Evolutionary conservation across 2,329 filamentous ascomycete species (phyloP), one percentile per base, ranked within the genome.

Genomic region (Sporothrix curviconia): DNA sequence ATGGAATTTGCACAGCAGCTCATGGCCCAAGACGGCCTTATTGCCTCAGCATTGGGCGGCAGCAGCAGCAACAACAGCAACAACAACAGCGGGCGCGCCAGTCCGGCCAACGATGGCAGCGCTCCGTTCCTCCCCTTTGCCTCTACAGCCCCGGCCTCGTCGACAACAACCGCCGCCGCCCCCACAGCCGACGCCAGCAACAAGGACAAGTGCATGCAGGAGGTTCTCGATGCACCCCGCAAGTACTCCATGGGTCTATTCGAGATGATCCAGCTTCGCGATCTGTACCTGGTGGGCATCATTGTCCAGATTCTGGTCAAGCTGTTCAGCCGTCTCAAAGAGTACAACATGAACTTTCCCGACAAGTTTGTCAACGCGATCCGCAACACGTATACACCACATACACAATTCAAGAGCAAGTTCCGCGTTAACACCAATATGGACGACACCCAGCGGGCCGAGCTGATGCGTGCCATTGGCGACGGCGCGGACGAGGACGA

Each of bases 1-100:
- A 99, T 99, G 83, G 90, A 97, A 65, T 89, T 96, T 67, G 92
- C 92, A 0, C 89, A 95, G 66, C 80, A 82, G 36, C 79, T 96
- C 1, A 89, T 97, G 67, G 85, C 89, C 40, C 86, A 96, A 64
- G 94, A 95, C 69, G 86, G 85, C 52, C 81, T 96, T 59, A 85
- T 99, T 61, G 83, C 89, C 2, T 87, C 86, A 46, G 87, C 89
- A 12, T 70, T 91, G 37, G 69, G 68, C 53, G 63, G 64, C 2
- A 59, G 64, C 55, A 63, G 58, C 62, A 65, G 43, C 59, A 57
- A 57, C 47, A 47, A 40, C 42, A n/a, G n/a, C n/a, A n/a, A n/a
- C n/a, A n/a, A n/a, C n/a, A 57, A 47, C n/a, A 62, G 59, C 40
- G 61, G 59, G 2, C 62, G 63, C 17, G 54, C 54, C 25, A 61